Evolutionary conservation across 768 basidiomycete genomes (phyloP).

Genomic region (Boletus rubropictus): DNA sequence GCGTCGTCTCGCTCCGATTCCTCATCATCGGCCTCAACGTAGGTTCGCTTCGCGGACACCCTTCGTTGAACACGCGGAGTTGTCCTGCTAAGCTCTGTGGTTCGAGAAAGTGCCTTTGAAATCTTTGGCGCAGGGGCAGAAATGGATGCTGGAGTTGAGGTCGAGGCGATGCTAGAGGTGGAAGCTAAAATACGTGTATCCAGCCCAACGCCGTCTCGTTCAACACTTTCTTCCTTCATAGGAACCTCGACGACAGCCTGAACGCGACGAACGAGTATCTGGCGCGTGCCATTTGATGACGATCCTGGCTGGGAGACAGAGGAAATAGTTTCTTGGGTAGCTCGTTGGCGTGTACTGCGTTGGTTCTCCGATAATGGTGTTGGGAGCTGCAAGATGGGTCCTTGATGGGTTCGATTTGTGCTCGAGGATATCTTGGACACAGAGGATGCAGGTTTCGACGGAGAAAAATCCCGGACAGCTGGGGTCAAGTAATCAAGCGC

Average conservation of each 20-base stretch:
- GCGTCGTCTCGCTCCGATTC: conserved; percentile 18
- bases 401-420: conserved; percentile 8
- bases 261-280: conserved; percentile 53
- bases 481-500: conserved; percentile 18
- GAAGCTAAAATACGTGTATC: conserved; percentile 6
- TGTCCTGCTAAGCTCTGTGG: background rate
- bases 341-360: conserved; percentile 21
- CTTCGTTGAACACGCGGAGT: conserved; percentile 20
- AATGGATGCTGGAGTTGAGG: conserved; percentile 10
- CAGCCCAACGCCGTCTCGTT: conserved; percentile 29
- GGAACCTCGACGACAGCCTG: conserved; percentile 52
- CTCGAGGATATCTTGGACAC: conserved; percentile 21
- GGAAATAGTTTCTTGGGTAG: conserved; percentile 2
- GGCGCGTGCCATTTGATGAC: conserved; percentile 12
- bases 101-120: conserved; percentile 7
- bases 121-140: conserved; percentile 5
- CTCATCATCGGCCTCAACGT: conserved; percentile 32
- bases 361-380: conserved; percentile 31
- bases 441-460: conserved; percentile 28
- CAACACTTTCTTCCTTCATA: conserved; percentile 58
- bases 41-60: conserved; percentile 19
- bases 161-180: conserved; percentile 9
- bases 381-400: conserved; percentile 20
- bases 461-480: conserved; percentile 28
- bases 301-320: conserved; percentile 4